Evolutionary conservation across 2,329 filamentous ascomycete species (phyloP).

Genomic region (Magnaporthiopsis rhizophila): DNA sequence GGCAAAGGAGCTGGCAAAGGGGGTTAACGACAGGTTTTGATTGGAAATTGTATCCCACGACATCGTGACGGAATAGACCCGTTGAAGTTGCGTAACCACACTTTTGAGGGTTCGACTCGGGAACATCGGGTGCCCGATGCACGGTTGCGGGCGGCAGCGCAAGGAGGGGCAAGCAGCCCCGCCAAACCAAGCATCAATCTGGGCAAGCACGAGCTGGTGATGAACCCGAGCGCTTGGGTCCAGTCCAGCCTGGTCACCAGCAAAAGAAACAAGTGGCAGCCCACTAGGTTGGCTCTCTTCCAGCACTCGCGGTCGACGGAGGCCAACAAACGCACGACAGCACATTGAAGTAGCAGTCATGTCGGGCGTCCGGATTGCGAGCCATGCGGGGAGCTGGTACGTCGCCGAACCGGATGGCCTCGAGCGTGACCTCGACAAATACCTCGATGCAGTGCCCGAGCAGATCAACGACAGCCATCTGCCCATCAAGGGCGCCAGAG

Average conservation of each 20-base stretch:
- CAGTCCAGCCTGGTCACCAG: neutral
- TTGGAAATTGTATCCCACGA: neutral
- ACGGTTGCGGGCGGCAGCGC: neutral
- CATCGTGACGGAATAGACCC: no score
- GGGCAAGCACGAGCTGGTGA: neutral
- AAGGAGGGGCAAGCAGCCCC: neutral
- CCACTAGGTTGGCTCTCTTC: neutral
- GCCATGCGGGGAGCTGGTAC: conserved; percentile 89
- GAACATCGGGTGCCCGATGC: neutral
- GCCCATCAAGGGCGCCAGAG: conserved; percentile 66
- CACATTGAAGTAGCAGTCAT: neutral
- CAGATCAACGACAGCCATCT: conserved; percentile 51
- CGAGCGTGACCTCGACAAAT: conserved; percentile 61
- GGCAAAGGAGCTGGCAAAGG: conserved; percentile 12
- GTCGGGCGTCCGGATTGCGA: conserved; percentile 40
- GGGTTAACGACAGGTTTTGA: conserved; percentile 14
- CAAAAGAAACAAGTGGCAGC: no score
- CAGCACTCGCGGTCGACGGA: neutral
- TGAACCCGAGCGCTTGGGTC: neutral
- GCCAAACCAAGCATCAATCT: neutral
- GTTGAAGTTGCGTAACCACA: neutral
- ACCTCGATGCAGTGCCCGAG: conserved; percentile 63
- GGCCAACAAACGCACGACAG: neutral
- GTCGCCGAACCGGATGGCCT: conserved; percentile 51
- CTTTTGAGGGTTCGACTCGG: neutral